phyloP scores from a whole-genome alignment of 1,284 basidiomycete species.

The Tilletiaria anomala region DNA sequence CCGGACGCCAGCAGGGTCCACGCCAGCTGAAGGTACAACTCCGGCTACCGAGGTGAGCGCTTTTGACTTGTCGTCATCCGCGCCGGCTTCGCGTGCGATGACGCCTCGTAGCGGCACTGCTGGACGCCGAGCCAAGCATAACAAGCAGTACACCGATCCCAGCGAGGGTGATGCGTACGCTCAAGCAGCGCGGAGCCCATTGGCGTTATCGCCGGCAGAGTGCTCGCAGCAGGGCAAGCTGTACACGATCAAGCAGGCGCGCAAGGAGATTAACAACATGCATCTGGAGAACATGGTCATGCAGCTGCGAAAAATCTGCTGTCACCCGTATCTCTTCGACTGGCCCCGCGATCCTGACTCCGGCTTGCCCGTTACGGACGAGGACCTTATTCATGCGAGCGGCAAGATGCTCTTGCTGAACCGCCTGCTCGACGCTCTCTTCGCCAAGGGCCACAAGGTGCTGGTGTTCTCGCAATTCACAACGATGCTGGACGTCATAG shows the following conservation, averaged over 20 bases:
- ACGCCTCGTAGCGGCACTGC: no score
- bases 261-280: constrained; percentile 75
- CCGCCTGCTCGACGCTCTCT: constrained; percentile 69
- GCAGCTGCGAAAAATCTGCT: constrained; percentile 64
- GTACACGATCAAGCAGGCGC: constrained; percentile 17
- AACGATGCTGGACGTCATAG: constrained; percentile 85
- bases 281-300: constrained; percentile 82
- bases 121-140: no score
- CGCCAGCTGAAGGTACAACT: no score
- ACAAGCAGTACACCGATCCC: no score
- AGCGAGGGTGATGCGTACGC: no score
- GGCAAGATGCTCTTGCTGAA: constrained; percentile 96
- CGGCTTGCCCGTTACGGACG: constrained; percentile 39
- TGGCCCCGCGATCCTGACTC: constrained; percentile 63
- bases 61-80: no score
- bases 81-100: no score
- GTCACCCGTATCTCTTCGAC: constrained; percentile 82
- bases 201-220: no score
- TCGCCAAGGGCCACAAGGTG: constrained; percentile 70
- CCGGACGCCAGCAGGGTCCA: no score
- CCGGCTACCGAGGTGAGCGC: no score
- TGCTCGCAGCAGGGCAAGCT: constrained; percentile 25
- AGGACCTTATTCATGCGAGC: constrained; percentile 65
- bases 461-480: constrained; percentile 65
- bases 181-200: no score